A percentile compares a stretch with the other conserved stretches of the same genome.
Evolutionary conservation across 305 asterid genomes (phyloP).

Genomic region (Fraxinus sp.): DNA sequence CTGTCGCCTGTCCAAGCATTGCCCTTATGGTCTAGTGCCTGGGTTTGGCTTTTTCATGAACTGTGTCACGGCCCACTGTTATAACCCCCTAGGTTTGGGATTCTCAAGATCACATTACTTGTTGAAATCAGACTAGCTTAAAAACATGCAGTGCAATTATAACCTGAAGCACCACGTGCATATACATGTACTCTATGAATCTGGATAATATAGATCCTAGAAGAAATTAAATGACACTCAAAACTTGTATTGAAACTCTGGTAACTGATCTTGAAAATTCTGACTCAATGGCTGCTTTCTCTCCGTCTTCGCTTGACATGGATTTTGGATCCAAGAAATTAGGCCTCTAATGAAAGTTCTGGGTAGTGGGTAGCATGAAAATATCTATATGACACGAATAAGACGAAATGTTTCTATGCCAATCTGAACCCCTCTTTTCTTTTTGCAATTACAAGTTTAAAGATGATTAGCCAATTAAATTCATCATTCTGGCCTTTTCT

Average conservation of each 20-base stretch:
- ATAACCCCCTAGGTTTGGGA: neutral
- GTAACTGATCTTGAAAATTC: neutral
- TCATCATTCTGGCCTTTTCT: slow-evolving; percentile 20
- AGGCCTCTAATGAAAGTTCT: neutral
- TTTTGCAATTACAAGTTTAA: slow-evolving; percentile 1
- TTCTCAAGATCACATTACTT: neutral
- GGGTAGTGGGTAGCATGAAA: neutral
- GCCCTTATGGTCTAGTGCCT: neutral
- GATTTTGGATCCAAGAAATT: neutral
- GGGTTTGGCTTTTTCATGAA: neutral
- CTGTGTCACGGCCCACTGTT: neutral
- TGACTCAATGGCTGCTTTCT: neutral
- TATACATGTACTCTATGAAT: neutral
- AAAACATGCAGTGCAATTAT: neutral
- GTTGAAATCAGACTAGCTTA: neutral
- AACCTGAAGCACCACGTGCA: neutral
- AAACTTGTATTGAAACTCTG: neutral
- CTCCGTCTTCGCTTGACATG: neutral
- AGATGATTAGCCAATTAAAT: neutral
- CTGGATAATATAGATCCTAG: neutral
- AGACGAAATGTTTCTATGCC: neutral
- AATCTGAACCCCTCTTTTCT: neutral
- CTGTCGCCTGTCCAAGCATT: neutral
- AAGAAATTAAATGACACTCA: neutral
- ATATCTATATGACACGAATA: neutral